A percentile compares a stretch with the other conserved stretches of the same genome.
phyloP scores from a whole-genome alignment of 768 basidiomycete species.

The Mycena filopes region DNA sequence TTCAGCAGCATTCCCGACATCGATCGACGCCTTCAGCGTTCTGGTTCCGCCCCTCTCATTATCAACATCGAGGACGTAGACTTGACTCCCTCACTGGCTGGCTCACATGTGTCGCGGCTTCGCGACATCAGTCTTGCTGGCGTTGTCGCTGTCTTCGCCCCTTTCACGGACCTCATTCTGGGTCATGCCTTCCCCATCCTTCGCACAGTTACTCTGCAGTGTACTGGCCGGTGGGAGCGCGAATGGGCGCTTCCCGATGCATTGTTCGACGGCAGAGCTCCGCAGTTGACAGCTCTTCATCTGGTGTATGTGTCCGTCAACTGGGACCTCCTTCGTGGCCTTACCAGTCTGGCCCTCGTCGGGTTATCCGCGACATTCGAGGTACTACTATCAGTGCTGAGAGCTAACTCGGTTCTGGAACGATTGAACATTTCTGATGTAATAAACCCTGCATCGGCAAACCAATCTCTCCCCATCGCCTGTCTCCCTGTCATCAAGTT shows the following conservation, averaged over 20 bases:
- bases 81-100: background rate
- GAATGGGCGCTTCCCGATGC: background rate
- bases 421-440: too few species aligned
- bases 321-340: background rate
- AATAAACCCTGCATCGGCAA: too few species aligned
- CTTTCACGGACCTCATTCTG: background rate
- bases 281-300: background rate
- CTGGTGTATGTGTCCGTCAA: background rate
- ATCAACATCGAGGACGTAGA: background rate
- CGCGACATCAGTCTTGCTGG: background rate
- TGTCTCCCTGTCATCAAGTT: background rate
- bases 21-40: background rate
- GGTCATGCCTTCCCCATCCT: background rate
- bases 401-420: background rate
- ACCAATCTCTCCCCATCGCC: background rate
- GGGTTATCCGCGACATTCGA: background rate
- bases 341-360: background rate
- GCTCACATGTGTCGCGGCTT: conserved; percentile 1
- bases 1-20: too few species aligned
- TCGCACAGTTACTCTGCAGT: background rate
- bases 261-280: conserved; percentile 6
- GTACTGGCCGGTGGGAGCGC: background rate
- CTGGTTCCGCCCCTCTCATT: conserved; percentile 10
- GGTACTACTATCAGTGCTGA: background rate
- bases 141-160: background rate